phyloP scores from a whole-genome alignment of 306 rosid species.

The Herpetospermum pedunculosum region DNA sequence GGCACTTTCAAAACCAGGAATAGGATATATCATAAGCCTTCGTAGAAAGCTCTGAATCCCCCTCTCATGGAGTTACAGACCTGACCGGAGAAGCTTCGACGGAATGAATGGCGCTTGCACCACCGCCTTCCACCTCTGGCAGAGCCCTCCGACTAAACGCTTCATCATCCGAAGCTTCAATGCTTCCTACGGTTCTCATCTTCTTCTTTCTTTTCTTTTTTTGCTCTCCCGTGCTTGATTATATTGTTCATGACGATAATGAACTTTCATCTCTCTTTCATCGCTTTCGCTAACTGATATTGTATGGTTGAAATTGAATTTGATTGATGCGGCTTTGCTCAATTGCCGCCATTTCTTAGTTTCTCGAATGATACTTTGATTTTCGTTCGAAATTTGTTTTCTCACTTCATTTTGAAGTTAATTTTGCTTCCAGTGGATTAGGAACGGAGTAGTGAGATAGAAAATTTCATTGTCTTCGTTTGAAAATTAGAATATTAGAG shows the following conservation, averaged over 20 bases:
- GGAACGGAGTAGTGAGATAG: neutral
- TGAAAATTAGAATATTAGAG: neutral
- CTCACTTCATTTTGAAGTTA: neutral
- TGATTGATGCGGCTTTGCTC: neutral
- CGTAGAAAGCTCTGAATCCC: neutral
- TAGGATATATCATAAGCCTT: neutral
- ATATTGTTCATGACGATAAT: neutral
- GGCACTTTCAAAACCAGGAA: neutral
- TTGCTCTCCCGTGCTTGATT: neutral
- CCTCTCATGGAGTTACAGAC: neutral
- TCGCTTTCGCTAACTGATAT: neutral
- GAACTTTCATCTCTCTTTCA: neutral
- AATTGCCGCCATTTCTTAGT: neutral
- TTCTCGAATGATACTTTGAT: neutral
- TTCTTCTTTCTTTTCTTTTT: too few relatives aligned
- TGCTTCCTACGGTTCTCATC: conserved; percentile 27
- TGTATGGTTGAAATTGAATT: neutral
- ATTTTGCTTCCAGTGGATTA: neutral
- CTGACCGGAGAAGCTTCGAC: neutral
- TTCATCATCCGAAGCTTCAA: conserved; percentile 20
- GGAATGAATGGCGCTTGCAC: conserved; percentile 20
- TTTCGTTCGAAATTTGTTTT: neutral
- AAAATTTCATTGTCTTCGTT: neutral
- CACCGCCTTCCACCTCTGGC: conserved; percentile 42
- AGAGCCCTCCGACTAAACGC: conserved; percentile 29